phyloP scores from a whole-genome alignment of 2,329 filamentous ascomycete species.

The Neofusicoccum ribis region DNA sequence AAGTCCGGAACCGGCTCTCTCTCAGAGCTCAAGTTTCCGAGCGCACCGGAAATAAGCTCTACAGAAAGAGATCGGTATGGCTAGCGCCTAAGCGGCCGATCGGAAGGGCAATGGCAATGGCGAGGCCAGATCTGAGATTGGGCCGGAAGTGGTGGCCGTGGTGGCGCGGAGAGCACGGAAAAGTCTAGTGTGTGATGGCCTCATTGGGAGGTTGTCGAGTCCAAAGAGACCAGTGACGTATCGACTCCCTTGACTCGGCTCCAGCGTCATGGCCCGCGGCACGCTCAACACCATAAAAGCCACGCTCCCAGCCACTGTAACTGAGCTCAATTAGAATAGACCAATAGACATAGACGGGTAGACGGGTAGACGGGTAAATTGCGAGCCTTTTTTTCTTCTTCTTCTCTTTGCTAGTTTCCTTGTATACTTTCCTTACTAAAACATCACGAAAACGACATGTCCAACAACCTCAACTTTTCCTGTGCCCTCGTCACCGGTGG shows the following conservation, averaged over 20 bases:
- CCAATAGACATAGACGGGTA: background rate
- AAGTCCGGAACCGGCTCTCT: too few relatives aligned
- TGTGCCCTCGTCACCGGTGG: constrained; percentile 49
- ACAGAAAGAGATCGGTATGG: background rate
- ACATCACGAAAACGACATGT: background rate
- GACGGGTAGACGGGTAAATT: background rate
- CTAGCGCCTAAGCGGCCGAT: background rate
- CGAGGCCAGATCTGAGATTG: background rate
- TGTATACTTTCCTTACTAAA: background rate
- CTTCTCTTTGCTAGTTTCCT: background rate
- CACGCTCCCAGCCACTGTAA: background rate
- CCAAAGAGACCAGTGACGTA: background rate
- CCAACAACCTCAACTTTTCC: constrained; percentile 36
- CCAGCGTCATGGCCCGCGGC: too few relatives aligned
- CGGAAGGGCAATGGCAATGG: background rate
- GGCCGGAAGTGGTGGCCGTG: background rate
- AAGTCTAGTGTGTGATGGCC: background rate
- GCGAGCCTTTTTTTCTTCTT: background rate
- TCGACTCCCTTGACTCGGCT: background rate
- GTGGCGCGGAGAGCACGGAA: background rate
- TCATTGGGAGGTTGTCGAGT: background rate
- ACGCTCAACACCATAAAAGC: background rate
- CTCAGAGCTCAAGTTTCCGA: too few relatives aligned
- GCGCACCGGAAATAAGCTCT: background rate
- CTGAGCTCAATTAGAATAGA: background rate